A percentile compares a stretch with the other conserved stretches of the same genome.
phyloP scores from a whole-genome alignment of 2,329 filamentous ascomycete species.

The Neopestalotiopsis clavispora region DNA sequence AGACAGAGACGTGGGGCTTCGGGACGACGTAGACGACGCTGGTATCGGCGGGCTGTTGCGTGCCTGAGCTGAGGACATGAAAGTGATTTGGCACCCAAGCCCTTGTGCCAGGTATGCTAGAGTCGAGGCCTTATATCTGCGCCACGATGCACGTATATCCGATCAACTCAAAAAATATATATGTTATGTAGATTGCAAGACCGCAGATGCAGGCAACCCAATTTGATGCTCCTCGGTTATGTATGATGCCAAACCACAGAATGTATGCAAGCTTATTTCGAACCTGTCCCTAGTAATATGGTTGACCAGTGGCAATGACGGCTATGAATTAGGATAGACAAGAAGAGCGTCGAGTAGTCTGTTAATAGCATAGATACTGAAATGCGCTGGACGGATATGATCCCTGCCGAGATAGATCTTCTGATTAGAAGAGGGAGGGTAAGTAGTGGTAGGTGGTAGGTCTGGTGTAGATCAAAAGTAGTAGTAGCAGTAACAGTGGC shows the following conservation, averaged over 20 bases:
- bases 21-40: conserved; percentile 26
- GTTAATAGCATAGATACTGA: neutral
- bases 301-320: neutral
- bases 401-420: neutral
- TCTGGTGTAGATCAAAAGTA: neutral
- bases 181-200: neutral
- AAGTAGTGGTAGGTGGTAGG: neutral
- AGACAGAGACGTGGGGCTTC: conserved; percentile 22
- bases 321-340: neutral
- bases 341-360: neutral
- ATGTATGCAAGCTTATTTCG: neutral
- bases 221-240: neutral
- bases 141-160: neutral
- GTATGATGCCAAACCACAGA: neutral
- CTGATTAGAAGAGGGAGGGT: neutral
- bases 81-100: conserved; percentile 12
- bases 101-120: neutral
- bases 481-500: too few species aligned
- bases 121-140: conserved; percentile 4
- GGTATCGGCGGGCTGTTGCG: conserved; percentile 25
- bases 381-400: neutral
- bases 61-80: conserved; percentile 35
- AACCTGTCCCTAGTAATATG: neutral
- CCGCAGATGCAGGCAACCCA: neutral
- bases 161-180: neutral